Evolutionary conservation across 2,329 filamentous ascomycete species (phyloP).

Genomic region (Neonectria sp.): DNA sequence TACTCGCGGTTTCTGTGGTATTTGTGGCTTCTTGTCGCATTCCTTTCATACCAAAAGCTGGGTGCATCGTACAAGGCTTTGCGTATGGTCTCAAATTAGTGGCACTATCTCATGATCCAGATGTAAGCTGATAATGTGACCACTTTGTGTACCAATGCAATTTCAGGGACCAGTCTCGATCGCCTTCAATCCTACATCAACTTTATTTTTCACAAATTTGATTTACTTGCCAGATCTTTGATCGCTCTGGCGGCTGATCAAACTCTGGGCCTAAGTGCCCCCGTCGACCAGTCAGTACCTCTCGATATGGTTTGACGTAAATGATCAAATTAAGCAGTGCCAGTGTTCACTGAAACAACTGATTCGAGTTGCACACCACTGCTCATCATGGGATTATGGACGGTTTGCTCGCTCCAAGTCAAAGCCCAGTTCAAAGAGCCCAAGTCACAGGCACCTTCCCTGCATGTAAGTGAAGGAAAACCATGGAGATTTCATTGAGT

Average conservation of each 20-base stretch:
- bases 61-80: conserved; percentile 42
- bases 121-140: too few species aligned
- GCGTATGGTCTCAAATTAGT: too few species aligned
- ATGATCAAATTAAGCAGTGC: background rate
- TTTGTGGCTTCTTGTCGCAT: background rate
- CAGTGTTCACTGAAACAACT: background rate
- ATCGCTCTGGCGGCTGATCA: too few species aligned
- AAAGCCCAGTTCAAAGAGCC: background rate
- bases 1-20: background rate
- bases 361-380: background rate
- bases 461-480: background rate
- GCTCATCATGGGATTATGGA: background rate
- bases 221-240: too few species aligned
- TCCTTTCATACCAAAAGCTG: conserved; percentile 28
- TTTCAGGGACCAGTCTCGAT: too few species aligned
- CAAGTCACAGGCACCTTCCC: background rate
- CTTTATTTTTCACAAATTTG: too few species aligned
- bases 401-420: background rate
- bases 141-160: too few species aligned
- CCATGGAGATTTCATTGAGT: background rate
- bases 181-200: too few species aligned
- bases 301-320: background rate
- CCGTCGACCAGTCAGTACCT: too few species aligned
- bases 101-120: too few species aligned
- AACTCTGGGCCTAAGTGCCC: too few species aligned